These are phyloP conservation scores for Medicago lupulina DNA, from an alignment of 306 rosid genomes.

Conservation along the genomic window DNA sequence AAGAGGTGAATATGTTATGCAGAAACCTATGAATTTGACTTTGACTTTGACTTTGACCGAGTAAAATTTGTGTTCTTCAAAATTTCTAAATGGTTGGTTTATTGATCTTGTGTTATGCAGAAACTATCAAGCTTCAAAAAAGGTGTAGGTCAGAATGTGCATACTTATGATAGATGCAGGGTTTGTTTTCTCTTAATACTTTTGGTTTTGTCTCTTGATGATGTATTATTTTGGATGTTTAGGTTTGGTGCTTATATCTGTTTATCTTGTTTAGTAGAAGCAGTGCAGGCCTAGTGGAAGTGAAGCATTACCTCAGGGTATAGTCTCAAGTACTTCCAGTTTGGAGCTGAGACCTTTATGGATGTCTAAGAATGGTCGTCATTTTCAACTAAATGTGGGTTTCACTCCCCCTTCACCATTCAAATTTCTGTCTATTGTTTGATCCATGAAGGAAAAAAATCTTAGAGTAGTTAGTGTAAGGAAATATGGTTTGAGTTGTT, in stretches of 20 bases:
- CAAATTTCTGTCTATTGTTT: constrained; percentile 6
- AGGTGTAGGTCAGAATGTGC: constrained; percentile 1
- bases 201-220: background rate
- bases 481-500: background rate
- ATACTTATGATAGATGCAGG: constrained; percentile 59
- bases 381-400: constrained; percentile 36
- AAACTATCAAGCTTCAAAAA: constrained; percentile 51
- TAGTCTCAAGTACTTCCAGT: constrained; percentile 65
- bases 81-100: background rate
- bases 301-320: constrained; percentile 78
- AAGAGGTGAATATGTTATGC: constrained; percentile 53
- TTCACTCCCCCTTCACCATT: no score
- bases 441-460: background rate
- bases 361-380: constrained; percentile 33
- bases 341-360: constrained; percentile 72
- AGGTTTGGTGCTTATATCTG: constrained; percentile 39
- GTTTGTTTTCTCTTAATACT: constrained; percentile 48
- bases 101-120: constrained; percentile 39
- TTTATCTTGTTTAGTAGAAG: constrained; percentile 69
- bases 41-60: constrained; percentile 23
- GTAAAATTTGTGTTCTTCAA: background rate
- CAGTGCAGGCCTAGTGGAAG: constrained; percentile 76
- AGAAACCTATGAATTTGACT: background rate
- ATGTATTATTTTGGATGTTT: background rate
- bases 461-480: background rate